These are phyloP conservation scores for Solanum megistacrolobum DNA, from an alignment of 257 asterid species.

Conservation along the genomic window DNA sequence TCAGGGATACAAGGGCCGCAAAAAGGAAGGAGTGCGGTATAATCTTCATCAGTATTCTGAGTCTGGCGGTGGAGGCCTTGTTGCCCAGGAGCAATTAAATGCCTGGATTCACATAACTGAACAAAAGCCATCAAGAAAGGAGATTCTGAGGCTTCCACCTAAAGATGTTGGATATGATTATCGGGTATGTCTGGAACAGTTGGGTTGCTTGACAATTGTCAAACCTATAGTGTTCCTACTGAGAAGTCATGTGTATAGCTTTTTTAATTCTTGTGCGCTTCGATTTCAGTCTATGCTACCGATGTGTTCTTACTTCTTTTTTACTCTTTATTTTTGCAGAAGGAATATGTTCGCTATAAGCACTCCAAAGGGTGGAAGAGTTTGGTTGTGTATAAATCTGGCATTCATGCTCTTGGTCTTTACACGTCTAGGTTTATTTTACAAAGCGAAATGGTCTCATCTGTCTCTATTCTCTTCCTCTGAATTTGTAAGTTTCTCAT, in stretches of 20 bases:
- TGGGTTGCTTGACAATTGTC: not conserved
- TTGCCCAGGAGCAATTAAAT: slow-evolving; percentile 64
- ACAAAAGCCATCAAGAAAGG: slow-evolving; percentile 29
- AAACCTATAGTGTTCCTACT: not conserved
- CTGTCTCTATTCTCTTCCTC: not conserved
- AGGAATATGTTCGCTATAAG: slow-evolving; percentile 47
- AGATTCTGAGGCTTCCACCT: slow-evolving; percentile 20
- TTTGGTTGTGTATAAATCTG: slow-evolving; percentile 60
- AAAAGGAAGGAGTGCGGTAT: slow-evolving; percentile 26
- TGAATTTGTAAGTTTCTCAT: not conserved
- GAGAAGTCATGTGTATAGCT: not conserved
- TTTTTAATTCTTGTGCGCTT: not conserved
- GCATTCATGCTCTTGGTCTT: slow-evolving; percentile 63
- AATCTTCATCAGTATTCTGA: slow-evolving; percentile 19
- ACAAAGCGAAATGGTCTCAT: slow-evolving; percentile 45
- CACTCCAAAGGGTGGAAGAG: slow-evolving; percentile 50
- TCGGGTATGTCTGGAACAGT: slow-evolving; percentile 25
- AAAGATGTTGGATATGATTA: slow-evolving; percentile 31
- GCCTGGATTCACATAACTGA: slow-evolving; percentile 53
- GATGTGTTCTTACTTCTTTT: not conserved
- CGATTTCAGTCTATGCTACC: not conserved
- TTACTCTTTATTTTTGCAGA: slow-evolving; percentile 25
- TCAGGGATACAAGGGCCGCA: slow-evolving; percentile 54
- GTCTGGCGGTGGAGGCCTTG: slow-evolving; percentile 31
- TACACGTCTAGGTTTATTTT: slow-evolving; percentile 57